Percentiles rank a stretch among this genome's conserved stretches.
Evolutionary conservation across 108 stramenopile species (phyloP).

Genomic region (Schizochytrium sp.): DNA sequence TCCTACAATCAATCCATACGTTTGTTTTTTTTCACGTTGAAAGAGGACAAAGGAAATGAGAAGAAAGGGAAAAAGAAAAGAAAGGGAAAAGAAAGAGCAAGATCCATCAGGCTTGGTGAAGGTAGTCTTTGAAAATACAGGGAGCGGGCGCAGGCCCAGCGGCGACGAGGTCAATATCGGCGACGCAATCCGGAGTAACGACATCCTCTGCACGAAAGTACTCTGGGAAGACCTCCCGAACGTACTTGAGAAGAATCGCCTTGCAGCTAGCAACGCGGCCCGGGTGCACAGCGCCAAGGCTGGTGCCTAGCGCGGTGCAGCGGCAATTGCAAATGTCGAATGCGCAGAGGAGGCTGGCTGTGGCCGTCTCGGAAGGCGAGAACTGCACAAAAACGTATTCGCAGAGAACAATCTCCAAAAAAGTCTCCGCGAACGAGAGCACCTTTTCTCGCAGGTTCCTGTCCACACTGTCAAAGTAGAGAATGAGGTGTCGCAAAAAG

Average conservation of each 20-base stretch:
- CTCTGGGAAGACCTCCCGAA: not conserved
- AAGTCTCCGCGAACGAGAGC: not conserved
- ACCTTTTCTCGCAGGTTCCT: slow-evolving; percentile 2
- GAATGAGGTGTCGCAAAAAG: not conserved
- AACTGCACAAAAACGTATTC: slow-evolving; percentile 6
- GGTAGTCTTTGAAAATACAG: not conserved
- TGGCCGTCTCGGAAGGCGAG: not conserved
- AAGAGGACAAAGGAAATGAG: too few species aligned
- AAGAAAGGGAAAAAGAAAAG: too few species aligned
- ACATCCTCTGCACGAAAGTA: not conserved
- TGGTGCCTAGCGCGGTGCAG: not conserved
- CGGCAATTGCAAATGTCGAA: not conserved
- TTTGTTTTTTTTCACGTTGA: too few species aligned
- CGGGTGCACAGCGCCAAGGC: not conserved
- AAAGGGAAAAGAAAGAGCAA: not conserved
- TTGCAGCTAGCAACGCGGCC: slow-evolving; percentile 6
- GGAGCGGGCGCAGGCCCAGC: not conserved
- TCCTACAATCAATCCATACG: too few species aligned
- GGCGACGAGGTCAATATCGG: not conserved
- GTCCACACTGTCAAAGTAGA: slow-evolving; percentile 15
- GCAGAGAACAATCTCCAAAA: slow-evolving; percentile 8
- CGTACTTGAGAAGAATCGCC: not conserved
- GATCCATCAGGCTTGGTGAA: too few species aligned
- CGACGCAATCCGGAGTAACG: not conserved
- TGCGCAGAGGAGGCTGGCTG: not conserved